These are phyloP conservation scores for Avena sativa DNA, from an alignment of 176 grass and related monocot genomes.

Conservation along the genomic window DNA sequence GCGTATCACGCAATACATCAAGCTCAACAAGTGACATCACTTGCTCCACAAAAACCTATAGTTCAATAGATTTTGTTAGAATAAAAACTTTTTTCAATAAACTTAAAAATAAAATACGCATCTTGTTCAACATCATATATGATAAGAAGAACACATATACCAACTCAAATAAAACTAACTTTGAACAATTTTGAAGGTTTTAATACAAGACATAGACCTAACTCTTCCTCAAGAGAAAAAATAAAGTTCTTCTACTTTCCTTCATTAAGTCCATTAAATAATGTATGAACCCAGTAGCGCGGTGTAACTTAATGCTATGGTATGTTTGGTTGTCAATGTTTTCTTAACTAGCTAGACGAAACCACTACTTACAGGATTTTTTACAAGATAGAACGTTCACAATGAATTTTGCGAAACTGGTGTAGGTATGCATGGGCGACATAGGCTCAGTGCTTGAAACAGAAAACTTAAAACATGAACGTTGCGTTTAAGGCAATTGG, in stretches of 20 bases:
- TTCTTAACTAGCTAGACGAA: no score
- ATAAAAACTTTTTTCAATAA: not conserved
- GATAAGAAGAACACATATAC: not conserved
- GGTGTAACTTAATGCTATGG: no score
- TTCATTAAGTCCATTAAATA: conserved; percentile 15
- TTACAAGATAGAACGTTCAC: no score
- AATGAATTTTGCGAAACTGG: no score
- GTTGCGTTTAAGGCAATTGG: no score
- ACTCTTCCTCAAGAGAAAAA: not conserved
- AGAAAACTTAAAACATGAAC: no score
- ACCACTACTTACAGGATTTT: no score
- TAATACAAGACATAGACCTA: no score
- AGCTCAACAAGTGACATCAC: conserved; percentile 80
- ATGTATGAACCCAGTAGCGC: not conserved
- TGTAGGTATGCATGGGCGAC: no score
- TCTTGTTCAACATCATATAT: not conserved
- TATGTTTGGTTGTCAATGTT: no score
- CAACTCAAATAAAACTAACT: not conserved
- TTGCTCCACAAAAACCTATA: conserved; percentile 74
- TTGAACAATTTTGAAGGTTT: no score
- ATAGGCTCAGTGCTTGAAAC: no score
- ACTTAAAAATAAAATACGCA: not conserved
- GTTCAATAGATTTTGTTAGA: not conserved
- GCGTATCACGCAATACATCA: conserved; percentile 51
- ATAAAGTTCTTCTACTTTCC: not conserved